These are phyloP conservation scores for Dentipellis fragilis DNA, from an alignment of 768 basidiomycete species.

Conservation along the genomic window DNA sequence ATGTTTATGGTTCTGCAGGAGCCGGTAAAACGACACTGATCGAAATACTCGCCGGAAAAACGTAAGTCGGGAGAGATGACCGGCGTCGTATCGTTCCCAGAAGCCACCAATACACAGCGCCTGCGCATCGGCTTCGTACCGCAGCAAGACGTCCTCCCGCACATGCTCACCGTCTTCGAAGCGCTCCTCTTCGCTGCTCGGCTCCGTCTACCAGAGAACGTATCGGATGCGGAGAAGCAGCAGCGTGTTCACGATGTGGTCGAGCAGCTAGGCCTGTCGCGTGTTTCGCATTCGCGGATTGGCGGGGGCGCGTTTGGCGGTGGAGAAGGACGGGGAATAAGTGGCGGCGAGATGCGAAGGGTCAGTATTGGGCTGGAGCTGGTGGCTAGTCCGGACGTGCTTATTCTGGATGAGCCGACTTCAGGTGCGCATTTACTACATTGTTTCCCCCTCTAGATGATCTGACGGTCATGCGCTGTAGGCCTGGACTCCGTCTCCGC, in stretches of 20 bases:
- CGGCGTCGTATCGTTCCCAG: slow-evolving; percentile 54
- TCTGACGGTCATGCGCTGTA: no score
- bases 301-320: slow-evolving; percentile 34
- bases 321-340: slow-evolving; percentile 56
- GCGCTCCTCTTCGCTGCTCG: slow-evolving; percentile 76
- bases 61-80: slow-evolving; percentile 60
- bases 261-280: slow-evolving; percentile 65
- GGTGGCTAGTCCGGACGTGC: no score
- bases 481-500: slow-evolving; percentile 3
- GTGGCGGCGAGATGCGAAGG: slow-evolving; percentile 58
- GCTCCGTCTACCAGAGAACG: slow-evolving; percentile 69
- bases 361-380: slow-evolving; percentile 35
- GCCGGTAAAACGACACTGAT: slow-evolving; percentile 90
- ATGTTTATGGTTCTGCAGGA: slow-evolving; percentile 24
- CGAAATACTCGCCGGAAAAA: slow-evolving; percentile 84
- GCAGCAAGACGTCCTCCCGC: slow-evolving; percentile 75
- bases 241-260: slow-evolving; percentile 62
- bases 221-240: slow-evolving; percentile 51
- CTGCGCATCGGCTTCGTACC: slow-evolving; percentile 80
- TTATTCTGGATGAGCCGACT: no score
- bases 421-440: no score
- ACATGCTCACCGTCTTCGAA: slow-evolving; percentile 46
- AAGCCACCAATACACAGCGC: slow-evolving; percentile 19
- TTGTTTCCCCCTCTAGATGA: no score
- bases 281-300: slow-evolving; percentile 63